These are phyloP conservation scores for Eucalyptus erythrocorys DNA, from an alignment of 345 rosid species.

Conservation along the genomic window DNA sequence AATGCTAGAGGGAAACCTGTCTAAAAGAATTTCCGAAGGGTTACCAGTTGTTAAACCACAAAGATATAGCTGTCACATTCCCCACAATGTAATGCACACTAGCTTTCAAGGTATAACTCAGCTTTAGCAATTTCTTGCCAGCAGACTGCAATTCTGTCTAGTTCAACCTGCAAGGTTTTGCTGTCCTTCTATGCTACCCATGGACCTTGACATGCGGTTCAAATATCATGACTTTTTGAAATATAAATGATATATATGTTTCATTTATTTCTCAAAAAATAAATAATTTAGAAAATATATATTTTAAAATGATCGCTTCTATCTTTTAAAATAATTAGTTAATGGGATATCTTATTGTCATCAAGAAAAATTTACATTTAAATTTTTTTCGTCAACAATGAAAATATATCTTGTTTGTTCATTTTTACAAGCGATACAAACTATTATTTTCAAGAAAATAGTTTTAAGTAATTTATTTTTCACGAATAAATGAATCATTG, in stretches of 20 bases:
- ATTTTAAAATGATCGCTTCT: too few species aligned
- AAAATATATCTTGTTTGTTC: accelerated
- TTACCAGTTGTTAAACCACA: not conserved
- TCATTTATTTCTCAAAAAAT: too few species aligned
- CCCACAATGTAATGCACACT: not conserved
- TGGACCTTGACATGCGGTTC: not conserved
- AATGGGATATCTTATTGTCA: too few species aligned
- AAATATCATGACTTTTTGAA: too few species aligned
- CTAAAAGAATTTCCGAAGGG: not conserved
- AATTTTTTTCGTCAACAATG: too few species aligned
- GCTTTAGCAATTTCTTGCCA: not conserved
- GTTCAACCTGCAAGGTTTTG: not conserved
- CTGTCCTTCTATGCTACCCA: too few species aligned
- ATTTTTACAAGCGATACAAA: too few species aligned
- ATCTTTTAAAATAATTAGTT: too few species aligned
- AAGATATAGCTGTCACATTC: not conserved
- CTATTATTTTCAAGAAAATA: accelerated
- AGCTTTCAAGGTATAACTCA: not conserved
- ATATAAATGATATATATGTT: too few species aligned
- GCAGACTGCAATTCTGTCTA: not conserved
- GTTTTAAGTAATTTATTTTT: too few species aligned
- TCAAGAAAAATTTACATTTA: too few species aligned
- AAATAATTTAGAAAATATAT: too few species aligned
- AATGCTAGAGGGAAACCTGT: not conserved
- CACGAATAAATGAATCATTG: accelerated